These are phyloP conservation scores for Rachicladosporium sp. DNA, from an alignment of 2,329 filamentous ascomycete genomes.

Conservation along the genomic window DNA sequence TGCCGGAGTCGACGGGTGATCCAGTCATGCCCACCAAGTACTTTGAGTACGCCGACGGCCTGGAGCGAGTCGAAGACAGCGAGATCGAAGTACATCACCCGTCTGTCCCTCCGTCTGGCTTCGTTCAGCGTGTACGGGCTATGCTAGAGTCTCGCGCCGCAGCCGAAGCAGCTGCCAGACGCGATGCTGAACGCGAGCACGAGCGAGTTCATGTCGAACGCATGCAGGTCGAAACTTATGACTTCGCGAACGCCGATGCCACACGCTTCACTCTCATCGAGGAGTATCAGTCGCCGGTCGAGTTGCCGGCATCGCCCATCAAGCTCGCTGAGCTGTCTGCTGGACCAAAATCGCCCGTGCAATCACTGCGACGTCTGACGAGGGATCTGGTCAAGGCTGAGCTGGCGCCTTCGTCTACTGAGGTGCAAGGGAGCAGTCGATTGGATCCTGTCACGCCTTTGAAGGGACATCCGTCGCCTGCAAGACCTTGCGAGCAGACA, in stretches of 20 bases:
- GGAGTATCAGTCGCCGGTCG: slow-evolving; percentile 21
- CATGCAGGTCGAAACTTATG: slow-evolving; percentile 13
- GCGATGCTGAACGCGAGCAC: slow-evolving; percentile 9
- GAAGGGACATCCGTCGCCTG: slow-evolving; percentile 1
- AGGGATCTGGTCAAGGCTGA: slow-evolving; percentile 24
- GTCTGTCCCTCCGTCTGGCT: slow-evolving; percentile 25
- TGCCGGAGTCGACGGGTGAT: slow-evolving; percentile 24
- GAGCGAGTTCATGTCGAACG: slow-evolving; percentile 6
- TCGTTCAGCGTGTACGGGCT: slow-evolving; percentile 30
- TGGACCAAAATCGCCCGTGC: slow-evolving; percentile 6
- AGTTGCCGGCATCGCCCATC: slow-evolving; percentile 24
- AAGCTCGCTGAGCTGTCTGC: slow-evolving; percentile 19
- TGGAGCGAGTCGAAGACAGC: slow-evolving; percentile 23
- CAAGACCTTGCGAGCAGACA: slow-evolving; percentile 1
- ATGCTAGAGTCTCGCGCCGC: slow-evolving; percentile 30
- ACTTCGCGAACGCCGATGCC: slow-evolving; percentile 21
- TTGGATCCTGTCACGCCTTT: neutral
- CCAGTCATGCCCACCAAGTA: slow-evolving; percentile 24
- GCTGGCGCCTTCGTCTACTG: slow-evolving; percentile 17
- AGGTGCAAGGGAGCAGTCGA: slow-evolving; percentile 5
- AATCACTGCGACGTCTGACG: slow-evolving; percentile 19
- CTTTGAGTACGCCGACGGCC: slow-evolving; percentile 22
- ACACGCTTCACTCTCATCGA: slow-evolving; percentile 21
- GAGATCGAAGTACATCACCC: slow-evolving; percentile 20
- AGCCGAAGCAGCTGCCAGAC: slow-evolving; percentile 14